Evolutionary conservation across 441 rosid genomes (phyloP).

Genomic region (Pelargonium fulgidum): DNA sequence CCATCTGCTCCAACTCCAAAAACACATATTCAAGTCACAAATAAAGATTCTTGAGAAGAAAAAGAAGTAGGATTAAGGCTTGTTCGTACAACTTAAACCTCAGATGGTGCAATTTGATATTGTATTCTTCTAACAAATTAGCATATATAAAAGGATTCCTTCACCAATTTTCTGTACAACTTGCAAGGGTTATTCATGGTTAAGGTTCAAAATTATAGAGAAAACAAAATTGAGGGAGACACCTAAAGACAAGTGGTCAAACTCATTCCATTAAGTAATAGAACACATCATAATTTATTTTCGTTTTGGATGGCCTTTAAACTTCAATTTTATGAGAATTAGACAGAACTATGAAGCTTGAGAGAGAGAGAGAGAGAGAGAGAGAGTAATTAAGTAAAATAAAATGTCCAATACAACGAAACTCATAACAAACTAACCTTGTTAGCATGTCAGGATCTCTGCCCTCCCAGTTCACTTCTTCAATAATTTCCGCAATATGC

Average conservation of each 20-base stretch:
- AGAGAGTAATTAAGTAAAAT: constrained; percentile 7
- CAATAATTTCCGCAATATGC: constrained; percentile 70
- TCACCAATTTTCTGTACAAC: neutral
- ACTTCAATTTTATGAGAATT: neutral
- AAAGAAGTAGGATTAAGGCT: neutral
- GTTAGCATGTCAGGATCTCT: constrained; percentile 83
- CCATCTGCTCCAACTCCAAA: too few relatives aligned
- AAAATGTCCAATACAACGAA: constrained; percentile 5
- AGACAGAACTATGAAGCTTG: neutral
- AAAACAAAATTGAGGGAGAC: neutral
- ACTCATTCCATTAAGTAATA: neutral
- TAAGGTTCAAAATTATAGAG: neutral
- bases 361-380: too few relatives aligned
- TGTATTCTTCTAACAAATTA: neutral
- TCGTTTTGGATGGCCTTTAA: neutral
- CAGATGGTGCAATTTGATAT: neutral
- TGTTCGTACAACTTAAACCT: neutral
- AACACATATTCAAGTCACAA: too few relatives aligned
- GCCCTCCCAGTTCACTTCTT: constrained; percentile 75
- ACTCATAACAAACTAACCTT: constrained; percentile 49
- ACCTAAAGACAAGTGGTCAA: constrained; percentile 2
- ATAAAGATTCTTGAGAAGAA: too few relatives aligned
- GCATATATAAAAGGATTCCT: neutral
- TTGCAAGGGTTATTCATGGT: neutral
- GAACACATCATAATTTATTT: neutral